Percentiles rank a stretch among this genome's conserved stretches.
Evolutionary conservation across 139 green algal species (phyloP).

Genomic region (Coelastrella sp.): DNA sequence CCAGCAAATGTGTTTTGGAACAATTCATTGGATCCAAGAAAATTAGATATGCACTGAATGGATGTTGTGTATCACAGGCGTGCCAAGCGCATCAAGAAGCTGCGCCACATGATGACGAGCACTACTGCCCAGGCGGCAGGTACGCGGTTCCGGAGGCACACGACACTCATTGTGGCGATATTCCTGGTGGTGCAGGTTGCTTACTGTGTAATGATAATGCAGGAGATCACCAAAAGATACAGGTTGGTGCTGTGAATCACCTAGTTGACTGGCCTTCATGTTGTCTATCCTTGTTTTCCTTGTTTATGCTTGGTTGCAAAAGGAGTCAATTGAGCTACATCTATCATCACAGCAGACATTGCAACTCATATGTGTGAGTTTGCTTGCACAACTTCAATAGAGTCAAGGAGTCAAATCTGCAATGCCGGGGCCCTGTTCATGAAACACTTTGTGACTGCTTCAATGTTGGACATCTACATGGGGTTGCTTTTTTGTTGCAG

Average conservation of each 20-base stretch:
- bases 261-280: too few relatives aligned
- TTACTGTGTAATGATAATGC: conserved; percentile 30
- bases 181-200: conserved; percentile 16
- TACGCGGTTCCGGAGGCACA: conserved; percentile 14
- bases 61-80: conserved; percentile 1
- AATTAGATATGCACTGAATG: background rate
- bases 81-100: conserved; percentile 50
- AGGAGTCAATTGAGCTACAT: too few relatives aligned
- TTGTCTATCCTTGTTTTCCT: too few relatives aligned
- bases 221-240: conserved; percentile 32
- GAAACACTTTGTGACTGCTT: too few relatives aligned
- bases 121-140: conserved; percentile 10
- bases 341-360: too few relatives aligned
- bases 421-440: too few relatives aligned
- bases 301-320: too few relatives aligned
- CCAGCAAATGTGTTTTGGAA: background rate
- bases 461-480: too few relatives aligned
- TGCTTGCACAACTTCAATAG: too few relatives aligned
- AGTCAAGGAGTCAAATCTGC: too few relatives aligned
- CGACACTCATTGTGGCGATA: background rate
- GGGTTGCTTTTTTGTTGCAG: too few relatives aligned
- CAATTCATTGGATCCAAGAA: background rate
- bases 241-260: background rate
- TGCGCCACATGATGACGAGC: conserved; percentile 46
- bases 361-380: too few relatives aligned